phyloP scores from a whole-genome alignment of 345 rosid species.

The Mangifera indica region DNA sequence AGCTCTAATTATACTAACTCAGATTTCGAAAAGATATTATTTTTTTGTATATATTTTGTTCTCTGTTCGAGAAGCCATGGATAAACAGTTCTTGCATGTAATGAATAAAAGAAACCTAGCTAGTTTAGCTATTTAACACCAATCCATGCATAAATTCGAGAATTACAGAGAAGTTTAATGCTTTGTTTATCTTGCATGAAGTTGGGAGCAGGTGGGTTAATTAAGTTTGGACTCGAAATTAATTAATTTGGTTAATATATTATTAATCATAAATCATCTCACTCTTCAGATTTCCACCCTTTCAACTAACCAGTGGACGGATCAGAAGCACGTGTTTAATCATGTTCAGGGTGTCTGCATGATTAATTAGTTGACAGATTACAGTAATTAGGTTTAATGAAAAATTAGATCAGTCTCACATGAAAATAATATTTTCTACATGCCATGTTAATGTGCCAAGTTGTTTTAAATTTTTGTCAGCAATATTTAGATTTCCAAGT shows the following conservation, averaged over 20 bases:
- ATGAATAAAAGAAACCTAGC: constrained; percentile 11
- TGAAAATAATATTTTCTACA: not conserved
- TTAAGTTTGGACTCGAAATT: not conserved
- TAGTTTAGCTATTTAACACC: not conserved
- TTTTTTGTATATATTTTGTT: not conserved
- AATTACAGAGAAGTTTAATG: not conserved
- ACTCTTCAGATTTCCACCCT: constrained; percentile 16
- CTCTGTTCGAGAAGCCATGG: not conserved
- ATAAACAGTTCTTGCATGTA: constrained; percentile 10
- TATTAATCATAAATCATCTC: too few species aligned
- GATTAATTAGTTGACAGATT: constrained; percentile 14
- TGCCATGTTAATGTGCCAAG: constrained; percentile 19
- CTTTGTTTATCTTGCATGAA: not conserved
- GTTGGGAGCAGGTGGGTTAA: not conserved
- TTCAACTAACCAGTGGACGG: constrained; percentile 18
- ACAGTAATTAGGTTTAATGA: not conserved
- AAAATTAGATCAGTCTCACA: constrained; percentile 16
- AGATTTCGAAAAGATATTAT: constrained; percentile 4
- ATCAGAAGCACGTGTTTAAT: constrained; percentile 29
- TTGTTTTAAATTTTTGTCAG: not conserved
- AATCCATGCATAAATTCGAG: not conserved
- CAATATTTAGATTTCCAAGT: constrained; percentile 6
- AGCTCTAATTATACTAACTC: not conserved
- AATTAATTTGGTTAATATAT: too few species aligned
- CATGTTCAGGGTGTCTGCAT: constrained; percentile 8